A percentile compares a stretch with the other conserved stretches of the same genome.
Conservation (phyloP, 2,329 filamentous ascomycete genomes). For the Pseudogymnoascus sp. region DNA sequence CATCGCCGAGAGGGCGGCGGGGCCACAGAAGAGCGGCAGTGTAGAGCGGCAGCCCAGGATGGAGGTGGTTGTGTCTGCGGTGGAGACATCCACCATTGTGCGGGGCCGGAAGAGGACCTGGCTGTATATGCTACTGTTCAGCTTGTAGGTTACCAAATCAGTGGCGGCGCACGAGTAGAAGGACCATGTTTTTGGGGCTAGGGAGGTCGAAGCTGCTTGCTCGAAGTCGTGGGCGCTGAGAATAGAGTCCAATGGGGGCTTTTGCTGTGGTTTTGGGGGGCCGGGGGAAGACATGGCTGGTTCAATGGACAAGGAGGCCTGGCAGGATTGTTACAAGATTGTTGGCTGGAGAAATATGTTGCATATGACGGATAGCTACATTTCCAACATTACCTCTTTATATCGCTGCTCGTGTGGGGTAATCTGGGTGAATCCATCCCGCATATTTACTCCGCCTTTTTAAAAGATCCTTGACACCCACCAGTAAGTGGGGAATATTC, state of each 20-base stretch:
- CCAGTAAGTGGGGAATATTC: neutral
- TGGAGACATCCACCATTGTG: slow-evolving; percentile 47
- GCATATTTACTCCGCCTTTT: slow-evolving; percentile 1
- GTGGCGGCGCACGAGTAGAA: slow-evolving; percentile 61
- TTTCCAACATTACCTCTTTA: slow-evolving; percentile 3
- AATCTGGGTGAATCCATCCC: neutral
- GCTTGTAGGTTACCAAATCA: slow-evolving; percentile 55
- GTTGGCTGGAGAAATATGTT: neutral
- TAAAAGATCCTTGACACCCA: neutral
- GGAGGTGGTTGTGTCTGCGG: slow-evolving; percentile 41
- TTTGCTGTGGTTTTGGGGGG: slow-evolving; percentile 11
- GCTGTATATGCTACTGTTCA: slow-evolving; percentile 47
- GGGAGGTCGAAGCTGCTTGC: slow-evolving; percentile 42
- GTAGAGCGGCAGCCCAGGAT: slow-evolving; percentile 46
- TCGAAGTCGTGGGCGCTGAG: slow-evolving; percentile 56
- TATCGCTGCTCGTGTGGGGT: neutral
- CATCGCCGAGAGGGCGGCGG: slow-evolving; percentile 55
- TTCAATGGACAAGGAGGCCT: neutral
- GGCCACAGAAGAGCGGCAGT: slow-evolving; percentile 55
- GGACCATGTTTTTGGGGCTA: slow-evolving; percentile 58
- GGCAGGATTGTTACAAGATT: neutral
- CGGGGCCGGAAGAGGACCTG: slow-evolving; percentile 52
- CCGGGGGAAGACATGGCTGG: neutral
- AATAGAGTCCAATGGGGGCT: slow-evolving; percentile 40
- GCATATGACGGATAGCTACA: neutral